Evolutionary conservation across 805 yeast species (phyloP).

Genomic region (Blastobotrys peoriensis): DNA sequence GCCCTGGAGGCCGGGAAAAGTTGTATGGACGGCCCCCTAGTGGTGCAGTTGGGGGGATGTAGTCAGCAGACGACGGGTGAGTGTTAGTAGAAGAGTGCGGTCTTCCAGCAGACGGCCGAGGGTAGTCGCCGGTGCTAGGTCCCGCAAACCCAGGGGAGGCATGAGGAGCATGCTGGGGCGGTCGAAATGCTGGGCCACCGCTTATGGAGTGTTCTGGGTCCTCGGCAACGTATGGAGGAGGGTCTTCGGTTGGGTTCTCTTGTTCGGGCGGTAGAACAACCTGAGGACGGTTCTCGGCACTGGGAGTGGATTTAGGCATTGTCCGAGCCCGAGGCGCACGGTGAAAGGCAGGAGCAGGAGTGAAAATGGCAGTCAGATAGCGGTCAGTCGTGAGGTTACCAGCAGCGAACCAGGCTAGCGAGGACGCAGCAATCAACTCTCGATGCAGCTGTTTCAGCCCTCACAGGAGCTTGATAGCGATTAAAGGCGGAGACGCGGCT

Average conservation of each 20-base stretch:
- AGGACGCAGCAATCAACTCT: too few relatives aligned
- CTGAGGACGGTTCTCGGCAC: too few relatives aligned
- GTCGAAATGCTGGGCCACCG: constrained; percentile 1
- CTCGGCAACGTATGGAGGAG: constrained; percentile 20
- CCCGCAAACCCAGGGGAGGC: not conserved
- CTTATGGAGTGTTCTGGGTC: not conserved
- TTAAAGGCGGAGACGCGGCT: too few relatives aligned
- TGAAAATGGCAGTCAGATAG: too few relatives aligned
- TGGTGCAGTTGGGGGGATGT: not conserved
- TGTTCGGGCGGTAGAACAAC: constrained; percentile 14
- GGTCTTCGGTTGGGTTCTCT: constrained; percentile 19
- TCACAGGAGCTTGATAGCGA: too few relatives aligned
- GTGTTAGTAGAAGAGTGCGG: not conserved
- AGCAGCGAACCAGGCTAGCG: too few relatives aligned
- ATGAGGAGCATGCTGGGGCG: not conserved
- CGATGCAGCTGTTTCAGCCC: too few relatives aligned
- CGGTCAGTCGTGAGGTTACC: too few relatives aligned
- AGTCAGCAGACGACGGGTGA: not conserved
- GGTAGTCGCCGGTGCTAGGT: not conserved
- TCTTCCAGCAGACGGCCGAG: not conserved
- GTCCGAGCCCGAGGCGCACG: too few relatives aligned
- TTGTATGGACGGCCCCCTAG: not conserved
- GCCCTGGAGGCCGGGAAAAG: constrained; percentile 9
- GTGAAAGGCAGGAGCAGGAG: too few relatives aligned
- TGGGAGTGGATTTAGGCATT: too few relatives aligned